phyloP scores from a whole-genome alignment of 306 rosid species.

The Dryas alaskensis region DNA sequence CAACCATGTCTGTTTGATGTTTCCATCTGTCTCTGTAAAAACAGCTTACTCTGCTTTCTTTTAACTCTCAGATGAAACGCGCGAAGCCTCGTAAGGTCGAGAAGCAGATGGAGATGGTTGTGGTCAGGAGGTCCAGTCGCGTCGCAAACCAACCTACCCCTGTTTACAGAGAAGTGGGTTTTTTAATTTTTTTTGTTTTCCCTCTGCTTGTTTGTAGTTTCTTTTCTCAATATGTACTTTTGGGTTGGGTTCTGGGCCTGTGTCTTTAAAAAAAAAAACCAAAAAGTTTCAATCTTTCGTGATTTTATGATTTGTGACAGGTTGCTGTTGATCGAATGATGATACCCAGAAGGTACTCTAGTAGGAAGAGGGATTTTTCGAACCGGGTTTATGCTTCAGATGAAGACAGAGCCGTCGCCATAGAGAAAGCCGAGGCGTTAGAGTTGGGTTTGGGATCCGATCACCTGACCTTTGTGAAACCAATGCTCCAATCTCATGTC shows the following conservation, averaged over 20 bases:
- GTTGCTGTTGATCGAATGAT: conserved; percentile 34
- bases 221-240: not conserved
- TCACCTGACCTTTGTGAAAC: conserved; percentile 40
- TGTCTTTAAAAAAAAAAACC: too few species aligned
- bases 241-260: not conserved
- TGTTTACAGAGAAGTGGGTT: conserved; percentile 45
- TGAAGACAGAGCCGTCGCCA: conserved; percentile 37
- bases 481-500: conserved; percentile 58
- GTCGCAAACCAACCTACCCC: conserved; percentile 32
- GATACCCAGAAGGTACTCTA: conserved; percentile 33
- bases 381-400: conserved; percentile 45
- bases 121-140: conserved; percentile 43
- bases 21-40: not conserved
- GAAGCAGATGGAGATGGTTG: conserved; percentile 6
- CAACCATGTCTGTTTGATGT: not conserved
- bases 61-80: conserved; percentile 29
- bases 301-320: conserved; percentile 24
- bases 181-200: not conserved
- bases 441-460: conserved; percentile 36
- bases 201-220: not conserved
- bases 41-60: not conserved
- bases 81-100: conserved; percentile 12
- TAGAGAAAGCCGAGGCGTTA: conserved; percentile 39
- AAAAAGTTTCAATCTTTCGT: not conserved
- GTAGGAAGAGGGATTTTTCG: conserved; percentile 40